Evolutionary conservation across 768 basidiomycete genomes (phyloP), one percentile per base, ranked within the genome.

Genomic region (Rhizopogon roseolus): DNA sequence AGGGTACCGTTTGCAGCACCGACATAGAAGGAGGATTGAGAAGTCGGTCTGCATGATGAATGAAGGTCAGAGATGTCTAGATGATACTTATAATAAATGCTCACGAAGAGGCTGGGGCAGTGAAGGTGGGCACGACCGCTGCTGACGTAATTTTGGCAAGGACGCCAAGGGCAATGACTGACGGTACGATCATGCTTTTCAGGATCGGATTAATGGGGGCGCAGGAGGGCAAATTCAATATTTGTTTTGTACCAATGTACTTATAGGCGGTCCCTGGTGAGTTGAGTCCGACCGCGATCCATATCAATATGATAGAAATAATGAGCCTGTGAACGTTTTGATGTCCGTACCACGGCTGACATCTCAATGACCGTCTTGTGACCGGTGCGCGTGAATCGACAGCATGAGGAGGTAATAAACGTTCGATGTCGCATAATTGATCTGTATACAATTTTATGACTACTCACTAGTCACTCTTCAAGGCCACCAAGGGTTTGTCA

Each of bases 1-100:
- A 81, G 69, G 11, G 78, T 77, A 54, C 63, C 63, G 56, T 81
- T 80, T 49, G 64, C 70, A 25, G 60, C 36, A 13, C 78, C 77
- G 22, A 68, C 59, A 58, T 80, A 80, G 66, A 75, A 74, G 38
- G 71, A 2, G 28, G 62, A 71, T n/a, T 57, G 52, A 40, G 59
- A 62, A 4, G 67, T 66, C 2, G 66, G 66, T 45, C 68, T 70
- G 41, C 14, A n/a, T n/a, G n/a, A 25, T 48, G 37, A 28, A 34
- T 8, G 36, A 42, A 37, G 37, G 29, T 62, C 46, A 60, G 49
- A n/a, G 16, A 42, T 29, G 22, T 22, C 32, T 14, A 41, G 13
- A 43, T 1, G 29, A 7, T 11, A 13, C 13, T 22, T 19, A 52
- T 3, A 42, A 4, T 22, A 22, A 36, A 29, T 10, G 29, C 68